phyloP scores from a whole-genome alignment of 179 eudicot species.

The Heliamphora pulchella region DNA sequence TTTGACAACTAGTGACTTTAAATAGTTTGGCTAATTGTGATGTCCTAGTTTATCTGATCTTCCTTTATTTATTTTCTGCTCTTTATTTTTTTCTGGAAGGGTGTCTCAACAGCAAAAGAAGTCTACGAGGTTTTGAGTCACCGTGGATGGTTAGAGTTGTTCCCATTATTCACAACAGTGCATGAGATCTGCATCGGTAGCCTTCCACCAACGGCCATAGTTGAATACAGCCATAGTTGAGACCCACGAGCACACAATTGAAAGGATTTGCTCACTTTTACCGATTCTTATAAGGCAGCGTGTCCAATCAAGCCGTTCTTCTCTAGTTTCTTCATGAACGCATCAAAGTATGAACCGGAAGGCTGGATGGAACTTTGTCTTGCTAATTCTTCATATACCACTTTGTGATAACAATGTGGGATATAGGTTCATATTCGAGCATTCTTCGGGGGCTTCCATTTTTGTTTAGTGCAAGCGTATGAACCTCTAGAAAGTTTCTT shows the following conservation, averaged over 20 bases:
- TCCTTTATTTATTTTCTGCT: not conserved
- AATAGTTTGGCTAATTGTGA: not conserved
- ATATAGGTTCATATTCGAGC: not conserved
- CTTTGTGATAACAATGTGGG: not conserved
- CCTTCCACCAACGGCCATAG: constrained; percentile 69
- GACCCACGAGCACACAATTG: constrained; percentile 9
- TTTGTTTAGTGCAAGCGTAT: not conserved
- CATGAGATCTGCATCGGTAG: constrained; percentile 83
- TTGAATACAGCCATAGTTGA: constrained; percentile 44
- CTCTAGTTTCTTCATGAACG: not conserved
- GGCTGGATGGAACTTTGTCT: constrained; percentile 2
- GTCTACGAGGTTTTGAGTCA: constrained; percentile 72
- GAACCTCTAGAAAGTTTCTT: not conserved
- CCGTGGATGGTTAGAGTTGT: constrained; percentile 66
- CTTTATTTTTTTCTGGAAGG: constrained; percentile 39
- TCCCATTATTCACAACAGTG: constrained; percentile 79
- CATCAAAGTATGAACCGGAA: not conserved
- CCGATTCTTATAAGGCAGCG: not conserved
- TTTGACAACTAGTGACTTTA: not conserved
- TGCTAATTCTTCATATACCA: not conserved
- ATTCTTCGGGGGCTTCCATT: not conserved
- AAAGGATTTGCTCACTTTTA: constrained; percentile 21
- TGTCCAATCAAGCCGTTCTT: not conserved
- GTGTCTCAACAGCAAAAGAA: constrained; percentile 82
- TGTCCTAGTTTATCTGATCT: constrained; percentile 10